Evolutionary conservation across 441 rosid genomes (phyloP), one percentile per base, ranked within the genome.

Genomic region (Adansonia madagascariensis): DNA sequence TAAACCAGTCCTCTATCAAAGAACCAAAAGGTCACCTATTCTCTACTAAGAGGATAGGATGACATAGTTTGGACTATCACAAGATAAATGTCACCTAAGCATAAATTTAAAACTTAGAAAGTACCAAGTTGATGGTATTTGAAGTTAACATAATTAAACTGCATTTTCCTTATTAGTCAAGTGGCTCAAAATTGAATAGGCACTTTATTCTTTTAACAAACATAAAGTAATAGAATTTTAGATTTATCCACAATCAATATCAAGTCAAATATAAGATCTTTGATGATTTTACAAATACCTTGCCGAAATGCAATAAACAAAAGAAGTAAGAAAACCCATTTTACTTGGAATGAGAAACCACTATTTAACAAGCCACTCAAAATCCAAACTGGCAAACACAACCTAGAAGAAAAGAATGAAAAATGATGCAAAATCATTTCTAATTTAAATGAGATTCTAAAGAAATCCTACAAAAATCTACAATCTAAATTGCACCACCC

Each of bases 231-330:
- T 10, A 66, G 55, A 67, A 20, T 44, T 61, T 24, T 3, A 62
- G 66, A 62, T 35, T 6, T 6, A 35, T 18, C 46, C 11, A 22
- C 55, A 68, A 47, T 6, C 39, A 47, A 47, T 22, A 68, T 68
- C 53, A 47, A 47, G 20, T 68, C 41, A 47, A 47, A 68, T 68
- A 22, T 22, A 65, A 41, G 22, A 17, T 3, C 8, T n/a, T 68
- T 68, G 11, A 68, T 11, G 56, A 65, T 65, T 66, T 41, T 65
- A 65, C 70, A 41, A 65, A 43, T 39, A 47, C 24, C 49, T 43
- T 18, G 15, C 52, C 50, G 17, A 65, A 65, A 65, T 43, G 14
- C 50, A 65, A 43, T 8, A 64, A 7, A 3, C 27, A 65, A 17
- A 66, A 65, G 11, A 65, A 65, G 43, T 41, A 17, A 43, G 8